Conservation (phyloP, 257 asterid genomes). For the Sherardia arvensis region DNA sequence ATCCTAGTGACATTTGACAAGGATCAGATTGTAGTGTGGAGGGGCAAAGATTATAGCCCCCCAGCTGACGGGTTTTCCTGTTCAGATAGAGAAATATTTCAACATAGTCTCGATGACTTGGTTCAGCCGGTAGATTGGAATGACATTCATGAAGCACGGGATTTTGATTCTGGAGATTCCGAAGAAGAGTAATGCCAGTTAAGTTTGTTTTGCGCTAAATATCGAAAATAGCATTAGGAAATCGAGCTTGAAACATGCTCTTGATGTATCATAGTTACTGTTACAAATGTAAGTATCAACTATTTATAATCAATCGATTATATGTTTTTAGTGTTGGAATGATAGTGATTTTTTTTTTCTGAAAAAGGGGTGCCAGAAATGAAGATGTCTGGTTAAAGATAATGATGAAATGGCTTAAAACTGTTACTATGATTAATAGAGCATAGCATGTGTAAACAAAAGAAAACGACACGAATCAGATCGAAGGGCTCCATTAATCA, state of each 20-base stretch:
- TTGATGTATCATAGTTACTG: background rate
- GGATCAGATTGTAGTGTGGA: slow-evolving; percentile 91
- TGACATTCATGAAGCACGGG: slow-evolving; percentile 9
- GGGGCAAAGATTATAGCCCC: slow-evolving; percentile 67
- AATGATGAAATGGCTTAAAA: no score
- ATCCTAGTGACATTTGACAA: slow-evolving; percentile 76
- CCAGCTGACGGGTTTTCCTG: slow-evolving; percentile 50
- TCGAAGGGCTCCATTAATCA: background rate
- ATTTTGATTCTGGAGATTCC: slow-evolving; percentile 40
- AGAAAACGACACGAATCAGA: background rate
- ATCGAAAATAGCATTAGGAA: background rate
- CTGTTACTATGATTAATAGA: background rate
- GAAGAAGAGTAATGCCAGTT: slow-evolving; percentile 27
- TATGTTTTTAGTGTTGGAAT: background rate
- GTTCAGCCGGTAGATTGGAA: slow-evolving; percentile 15
- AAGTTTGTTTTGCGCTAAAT: background rate
- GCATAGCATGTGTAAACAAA: background rate
- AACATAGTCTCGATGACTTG: slow-evolving; percentile 21
- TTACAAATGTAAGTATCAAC: background rate
- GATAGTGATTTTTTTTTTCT: background rate
- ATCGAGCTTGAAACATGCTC: background rate
- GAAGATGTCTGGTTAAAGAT: background rate
- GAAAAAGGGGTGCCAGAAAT: background rate
- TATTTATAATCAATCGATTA: no score
- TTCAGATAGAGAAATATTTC: slow-evolving; percentile 43